Conservation (phyloP, 1,284 basidiomycete genomes). For the Cronartium ribicola region DNA sequence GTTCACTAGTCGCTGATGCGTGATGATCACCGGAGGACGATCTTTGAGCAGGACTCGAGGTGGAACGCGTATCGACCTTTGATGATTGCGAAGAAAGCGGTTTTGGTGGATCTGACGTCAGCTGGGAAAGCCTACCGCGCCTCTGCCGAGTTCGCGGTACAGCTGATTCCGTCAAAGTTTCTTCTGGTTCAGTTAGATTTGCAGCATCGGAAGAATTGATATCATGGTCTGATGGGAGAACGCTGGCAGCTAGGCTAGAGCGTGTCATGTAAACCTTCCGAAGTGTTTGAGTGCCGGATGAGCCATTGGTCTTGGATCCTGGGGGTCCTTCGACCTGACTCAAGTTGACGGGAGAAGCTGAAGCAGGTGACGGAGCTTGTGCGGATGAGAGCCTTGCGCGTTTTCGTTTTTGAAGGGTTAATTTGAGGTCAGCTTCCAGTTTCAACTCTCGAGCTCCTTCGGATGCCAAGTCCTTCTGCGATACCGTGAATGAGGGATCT, state of each 20-base stretch:
- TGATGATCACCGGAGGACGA: neutral
- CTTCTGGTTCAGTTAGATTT: neutral
- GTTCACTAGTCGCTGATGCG: neutral
- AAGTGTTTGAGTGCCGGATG: neutral
- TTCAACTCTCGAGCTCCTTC: constrained; percentile 13
- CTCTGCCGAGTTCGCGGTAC: neutral
- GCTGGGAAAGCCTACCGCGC: neutral
- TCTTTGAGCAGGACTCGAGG: neutral
- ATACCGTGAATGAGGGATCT: neutral
- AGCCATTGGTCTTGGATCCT: neutral
- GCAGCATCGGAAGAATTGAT: neutral
- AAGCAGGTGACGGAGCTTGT: neutral
- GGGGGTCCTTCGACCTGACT: neutral
- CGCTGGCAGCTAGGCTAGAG: neutral
- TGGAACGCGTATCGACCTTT: neutral
- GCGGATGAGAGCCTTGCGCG: constrained; percentile 1
- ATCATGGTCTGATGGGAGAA: neutral
- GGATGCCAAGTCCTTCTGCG: constrained; percentile 6
- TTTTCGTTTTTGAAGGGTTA: constrained; percentile 31
- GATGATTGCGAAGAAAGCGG: neutral
- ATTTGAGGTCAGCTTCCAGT: constrained; percentile 30
- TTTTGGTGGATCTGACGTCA: neutral
- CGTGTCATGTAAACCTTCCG: neutral
- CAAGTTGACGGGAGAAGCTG: constrained; percentile 17
- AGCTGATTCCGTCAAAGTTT: neutral